These are phyloP conservation scores for Microbotryum lychnidis-dioicae DNA, from an alignment of 1,284 basidiomycete species.

Conservation along the genomic window DNA sequence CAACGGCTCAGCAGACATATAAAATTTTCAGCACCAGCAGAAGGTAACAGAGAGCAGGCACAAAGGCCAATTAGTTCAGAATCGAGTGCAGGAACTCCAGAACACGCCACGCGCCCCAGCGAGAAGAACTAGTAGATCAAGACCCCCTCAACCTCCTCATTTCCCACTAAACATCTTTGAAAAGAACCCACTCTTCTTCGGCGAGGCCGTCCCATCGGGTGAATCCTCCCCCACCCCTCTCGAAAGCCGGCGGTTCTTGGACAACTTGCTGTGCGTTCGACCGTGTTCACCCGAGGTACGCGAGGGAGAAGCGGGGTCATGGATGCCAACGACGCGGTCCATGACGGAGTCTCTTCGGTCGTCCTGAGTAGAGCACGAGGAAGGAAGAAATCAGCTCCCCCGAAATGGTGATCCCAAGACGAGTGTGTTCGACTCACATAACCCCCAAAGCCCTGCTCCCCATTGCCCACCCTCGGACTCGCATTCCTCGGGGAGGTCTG, in stretches of 20 bases:
- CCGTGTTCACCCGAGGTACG: neutral
- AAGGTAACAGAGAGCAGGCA: too few species aligned
- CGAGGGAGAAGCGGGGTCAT: neutral
- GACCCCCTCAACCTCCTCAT: too few species aligned
- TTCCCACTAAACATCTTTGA: constrained; percentile 4
- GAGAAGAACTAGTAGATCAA: too few species aligned
- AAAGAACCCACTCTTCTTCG: constrained; percentile 8
- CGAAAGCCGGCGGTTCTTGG: neutral
- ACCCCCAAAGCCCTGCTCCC: neutral
- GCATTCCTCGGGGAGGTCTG: neutral
- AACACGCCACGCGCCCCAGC: too few species aligned
- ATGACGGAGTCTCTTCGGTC: constrained; percentile 18
- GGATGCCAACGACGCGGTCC: constrained; percentile 13
- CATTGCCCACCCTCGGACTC: neutral
- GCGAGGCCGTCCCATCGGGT: constrained; percentile 2
- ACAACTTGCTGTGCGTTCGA: neutral
- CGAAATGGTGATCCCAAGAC: neutral
- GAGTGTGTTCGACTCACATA: neutral
- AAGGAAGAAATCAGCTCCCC: neutral
- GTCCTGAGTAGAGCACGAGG: neutral
- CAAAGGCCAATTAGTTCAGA: too few species aligned
- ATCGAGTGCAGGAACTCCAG: too few species aligned
- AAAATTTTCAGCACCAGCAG: too few species aligned
- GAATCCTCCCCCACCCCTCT: neutral
- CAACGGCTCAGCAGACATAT: too few species aligned